Conservation (phyloP, 331 rosid genomes). For the Phaseolus coccineus region DNA sequence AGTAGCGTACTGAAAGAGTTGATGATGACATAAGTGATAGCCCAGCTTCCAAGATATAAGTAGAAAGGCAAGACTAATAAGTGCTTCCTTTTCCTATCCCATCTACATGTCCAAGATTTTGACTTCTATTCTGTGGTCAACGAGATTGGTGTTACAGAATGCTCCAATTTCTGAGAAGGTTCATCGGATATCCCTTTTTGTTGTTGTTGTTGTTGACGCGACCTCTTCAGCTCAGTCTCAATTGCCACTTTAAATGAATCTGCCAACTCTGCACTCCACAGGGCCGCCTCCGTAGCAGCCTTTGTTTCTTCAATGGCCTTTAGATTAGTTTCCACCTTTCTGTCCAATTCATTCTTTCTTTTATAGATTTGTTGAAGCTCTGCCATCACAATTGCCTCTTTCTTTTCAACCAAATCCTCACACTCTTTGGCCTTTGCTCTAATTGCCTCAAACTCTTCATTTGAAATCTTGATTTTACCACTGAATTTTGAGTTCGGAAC, state of each 20-base stretch:
- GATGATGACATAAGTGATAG: constrained; percentile 23
- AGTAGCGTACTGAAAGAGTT: constrained; percentile 24
- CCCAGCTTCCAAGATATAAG: constrained; percentile 29
- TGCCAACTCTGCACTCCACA: constrained; percentile 66
- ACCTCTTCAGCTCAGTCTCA: constrained; percentile 56
- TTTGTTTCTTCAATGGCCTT: constrained; percentile 68
- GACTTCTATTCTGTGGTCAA: constrained; percentile 31
- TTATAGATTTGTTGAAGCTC: constrained; percentile 46
- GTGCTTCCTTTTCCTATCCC: constrained; percentile 35
- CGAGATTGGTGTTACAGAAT: constrained; percentile 30
- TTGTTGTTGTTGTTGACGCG: constrained; percentile 48
- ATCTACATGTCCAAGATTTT: constrained; percentile 13
- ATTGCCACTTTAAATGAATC: constrained; percentile 60
- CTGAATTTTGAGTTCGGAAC: constrained; percentile 36
- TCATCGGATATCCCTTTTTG: constrained; percentile 25
- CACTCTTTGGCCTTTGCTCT: constrained; percentile 54
- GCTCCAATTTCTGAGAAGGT: constrained; percentile 21
- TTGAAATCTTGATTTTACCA: constrained; percentile 53
- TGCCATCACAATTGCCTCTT: constrained; percentile 54
- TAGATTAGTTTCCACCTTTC: constrained; percentile 59
- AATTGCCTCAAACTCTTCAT: constrained; percentile 52
- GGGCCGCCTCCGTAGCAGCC: constrained; percentile 62
- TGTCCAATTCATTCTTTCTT: constrained; percentile 56
- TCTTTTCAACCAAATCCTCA: constrained; percentile 49
- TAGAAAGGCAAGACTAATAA: constrained; percentile 31